Evolutionary conservation across 2,329 filamentous ascomycete species (phyloP).

Genomic region (Nothophoma quercina): DNA sequence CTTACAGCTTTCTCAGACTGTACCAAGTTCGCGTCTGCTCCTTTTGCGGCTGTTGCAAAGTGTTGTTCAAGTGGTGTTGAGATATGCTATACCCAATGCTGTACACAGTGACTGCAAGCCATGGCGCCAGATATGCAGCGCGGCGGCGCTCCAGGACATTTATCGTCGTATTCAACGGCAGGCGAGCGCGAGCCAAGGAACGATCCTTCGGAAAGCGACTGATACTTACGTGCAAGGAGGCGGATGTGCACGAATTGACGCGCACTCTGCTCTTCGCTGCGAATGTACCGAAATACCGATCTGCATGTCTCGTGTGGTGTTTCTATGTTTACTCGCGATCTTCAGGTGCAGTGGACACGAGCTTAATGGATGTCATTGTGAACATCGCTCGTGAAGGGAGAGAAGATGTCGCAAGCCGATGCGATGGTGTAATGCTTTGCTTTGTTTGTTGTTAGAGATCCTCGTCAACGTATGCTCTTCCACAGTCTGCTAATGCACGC

Average conservation of each 20-base stretch:
- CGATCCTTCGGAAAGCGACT: background rate
- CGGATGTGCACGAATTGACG: background rate
- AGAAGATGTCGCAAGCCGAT: background rate
- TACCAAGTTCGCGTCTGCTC: background rate
- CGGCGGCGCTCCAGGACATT: background rate
- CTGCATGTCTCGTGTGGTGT: background rate
- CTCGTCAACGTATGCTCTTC: too few species aligned
- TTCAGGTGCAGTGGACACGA: background rate
- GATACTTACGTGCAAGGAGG: background rate
- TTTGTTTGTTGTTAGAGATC: too few species aligned
- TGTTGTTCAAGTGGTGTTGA: background rate
- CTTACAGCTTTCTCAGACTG: too few species aligned
- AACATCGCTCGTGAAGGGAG: background rate
- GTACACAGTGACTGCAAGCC: too few species aligned
- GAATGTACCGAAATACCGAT: constrained; percentile 8
- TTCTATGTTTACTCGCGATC: constrained; percentile 7
- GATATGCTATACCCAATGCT: too few species aligned
- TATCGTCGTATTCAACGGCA: background rate
- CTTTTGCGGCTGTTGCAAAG: too few species aligned
- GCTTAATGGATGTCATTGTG: background rate
- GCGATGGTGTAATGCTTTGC: too few species aligned
- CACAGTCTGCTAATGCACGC: too few species aligned
- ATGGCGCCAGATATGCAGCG: too few species aligned
- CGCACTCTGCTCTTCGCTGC: background rate
- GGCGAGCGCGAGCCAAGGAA: background rate